Conservation (phyloP, 306 rosid species). For the Acacia crassicarpa region DNA sequence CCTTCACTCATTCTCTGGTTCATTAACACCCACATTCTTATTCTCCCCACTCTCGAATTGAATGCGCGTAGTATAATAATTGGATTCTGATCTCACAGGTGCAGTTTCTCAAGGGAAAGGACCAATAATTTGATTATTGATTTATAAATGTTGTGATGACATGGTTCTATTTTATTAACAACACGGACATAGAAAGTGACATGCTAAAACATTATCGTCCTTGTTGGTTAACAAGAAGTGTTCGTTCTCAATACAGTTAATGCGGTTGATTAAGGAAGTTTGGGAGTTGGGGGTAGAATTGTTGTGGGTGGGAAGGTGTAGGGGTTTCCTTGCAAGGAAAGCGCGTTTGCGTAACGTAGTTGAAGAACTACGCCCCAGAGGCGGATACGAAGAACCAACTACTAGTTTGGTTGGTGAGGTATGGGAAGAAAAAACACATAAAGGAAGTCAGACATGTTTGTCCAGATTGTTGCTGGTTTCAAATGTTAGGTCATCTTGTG, state of each 20-base stretch:
- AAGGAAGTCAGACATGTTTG: slow-evolving; percentile 11
- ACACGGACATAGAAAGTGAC: too few relatives aligned
- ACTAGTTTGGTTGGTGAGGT: slow-evolving; percentile 26
- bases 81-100: not conserved
- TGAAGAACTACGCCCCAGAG: not conserved
- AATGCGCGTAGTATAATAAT: not conserved
- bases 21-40: not conserved
- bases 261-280: not conserved
- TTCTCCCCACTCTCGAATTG: not conserved
- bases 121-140: too few relatives aligned
- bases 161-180: not conserved
- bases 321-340: not conserved
- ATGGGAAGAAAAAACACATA: slow-evolving; percentile 18
- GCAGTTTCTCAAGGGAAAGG: not conserved
- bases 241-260: not conserved
- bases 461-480: not conserved
- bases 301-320: not conserved
- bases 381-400: slow-evolving; percentile 35
- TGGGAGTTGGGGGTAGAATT: not conserved
- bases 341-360: slow-evolving; percentile 19
- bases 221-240: not conserved
- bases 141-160: not conserved
- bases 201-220: too few relatives aligned
- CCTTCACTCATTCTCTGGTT: not conserved
- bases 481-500: not conserved